These are phyloP conservation scores for Komagataella phaffii DNA, from an alignment of 805 yeast species.

Conservation along the genomic window DNA sequence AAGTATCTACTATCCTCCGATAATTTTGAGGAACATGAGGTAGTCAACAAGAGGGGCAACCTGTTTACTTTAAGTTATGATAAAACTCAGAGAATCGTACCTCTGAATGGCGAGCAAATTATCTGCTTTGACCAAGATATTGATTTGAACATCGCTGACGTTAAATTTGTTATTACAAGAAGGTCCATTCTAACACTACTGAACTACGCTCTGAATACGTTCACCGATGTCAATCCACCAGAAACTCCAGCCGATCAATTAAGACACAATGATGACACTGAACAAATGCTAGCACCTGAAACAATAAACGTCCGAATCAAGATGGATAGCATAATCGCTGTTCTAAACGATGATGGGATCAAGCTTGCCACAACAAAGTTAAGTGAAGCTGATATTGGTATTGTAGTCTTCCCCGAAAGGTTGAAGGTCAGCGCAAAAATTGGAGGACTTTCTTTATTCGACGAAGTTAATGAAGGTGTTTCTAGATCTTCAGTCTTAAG, in stretches of 20 bases:
- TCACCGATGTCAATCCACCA: slow-evolving; percentile 68
- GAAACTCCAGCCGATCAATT: slow-evolving; percentile 58
- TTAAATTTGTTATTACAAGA: slow-evolving; percentile 63
- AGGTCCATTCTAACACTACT: slow-evolving; percentile 65
- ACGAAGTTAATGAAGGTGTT: slow-evolving; percentile 57
- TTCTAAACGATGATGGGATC: slow-evolving; percentile 72
- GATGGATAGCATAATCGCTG: slow-evolving; percentile 59
- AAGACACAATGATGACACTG: slow-evolving; percentile 51
- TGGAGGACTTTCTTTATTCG: slow-evolving; percentile 69
- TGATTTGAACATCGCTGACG: slow-evolving; percentile 60
- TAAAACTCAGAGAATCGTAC: slow-evolving; percentile 47
- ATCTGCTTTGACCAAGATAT: slow-evolving; percentile 72
- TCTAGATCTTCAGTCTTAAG: slow-evolving; percentile 46
- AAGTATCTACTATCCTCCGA: slow-evolving; percentile 59
- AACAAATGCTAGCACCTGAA: slow-evolving; percentile 50
- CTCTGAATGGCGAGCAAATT: slow-evolving; percentile 34
- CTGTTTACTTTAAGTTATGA: slow-evolving; percentile 47
- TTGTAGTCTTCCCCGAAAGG: slow-evolving; percentile 60
- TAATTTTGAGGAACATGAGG: slow-evolving; percentile 23
- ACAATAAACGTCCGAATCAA: slow-evolving; percentile 57
- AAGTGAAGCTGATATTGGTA: slow-evolving; percentile 56
- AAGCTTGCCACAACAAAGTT: slow-evolving; percentile 69
- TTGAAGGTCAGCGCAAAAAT: slow-evolving; percentile 59
- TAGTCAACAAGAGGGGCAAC: slow-evolving; percentile 23
- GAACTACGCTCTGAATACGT: slow-evolving; percentile 75